Percentiles rank a stretch among this genome's conserved stretches.
phyloP scores from a whole-genome alignment of 768 basidiomycete genomes.

The Rickenella mellea region DNA sequence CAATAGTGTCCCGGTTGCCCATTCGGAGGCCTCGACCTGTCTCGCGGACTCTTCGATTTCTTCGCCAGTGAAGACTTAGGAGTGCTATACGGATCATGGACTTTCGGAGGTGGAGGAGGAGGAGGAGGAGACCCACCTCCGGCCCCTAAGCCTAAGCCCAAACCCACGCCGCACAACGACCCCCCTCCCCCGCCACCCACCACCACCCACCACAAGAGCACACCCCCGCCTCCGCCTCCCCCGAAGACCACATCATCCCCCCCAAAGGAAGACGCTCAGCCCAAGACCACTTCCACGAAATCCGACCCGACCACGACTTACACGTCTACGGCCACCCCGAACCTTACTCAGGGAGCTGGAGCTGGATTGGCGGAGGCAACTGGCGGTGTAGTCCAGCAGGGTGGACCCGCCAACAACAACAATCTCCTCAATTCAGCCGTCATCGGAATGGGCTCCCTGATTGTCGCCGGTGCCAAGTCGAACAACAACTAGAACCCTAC shows the following conservation, averaged over 20 bases:
- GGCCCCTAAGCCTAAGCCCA: constrained; percentile 8
- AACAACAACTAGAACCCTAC: neutral
- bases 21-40: constrained; percentile 58
- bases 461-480: neutral
- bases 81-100: constrained; percentile 56
- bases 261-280: neutral
- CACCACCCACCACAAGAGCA: neutral
- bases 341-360: neutral
- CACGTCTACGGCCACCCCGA: neutral
- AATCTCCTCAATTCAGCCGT: neutral
- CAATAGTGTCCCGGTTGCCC: constrained; percentile 54
- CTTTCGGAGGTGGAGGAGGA: constrained; percentile 31
- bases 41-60: constrained; percentile 52
- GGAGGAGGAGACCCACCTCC: constrained; percentile 13
- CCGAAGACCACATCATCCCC: neutral
- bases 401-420: neutral
- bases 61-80: constrained; percentile 43
- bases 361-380: neutral
- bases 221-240: neutral
- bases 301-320: neutral
- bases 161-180: constrained; percentile 13
- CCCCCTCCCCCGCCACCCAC: neutral
- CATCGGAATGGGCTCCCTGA: neutral
- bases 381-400: neutral
- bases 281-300: neutral